phyloP scores from a whole-genome alignment of 768 basidiomycete species.

The Lyophyllum semitale region DNA sequence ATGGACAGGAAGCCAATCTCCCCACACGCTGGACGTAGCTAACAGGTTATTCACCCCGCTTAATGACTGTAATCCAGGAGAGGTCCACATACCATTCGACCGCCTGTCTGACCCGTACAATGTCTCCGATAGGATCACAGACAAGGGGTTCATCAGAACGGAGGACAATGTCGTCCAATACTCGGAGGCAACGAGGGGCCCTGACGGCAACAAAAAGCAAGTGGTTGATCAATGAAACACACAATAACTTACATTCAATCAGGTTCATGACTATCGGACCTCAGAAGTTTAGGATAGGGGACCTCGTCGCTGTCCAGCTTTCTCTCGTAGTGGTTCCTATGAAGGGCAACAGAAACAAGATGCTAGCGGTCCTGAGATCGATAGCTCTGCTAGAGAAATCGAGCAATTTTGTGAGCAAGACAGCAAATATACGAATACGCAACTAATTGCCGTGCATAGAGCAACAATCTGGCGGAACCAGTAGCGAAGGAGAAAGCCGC shows the following conservation, averaged over 20 bases:
- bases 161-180: not conserved
- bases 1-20: not conserved
- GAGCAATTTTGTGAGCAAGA: not conserved
- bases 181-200: not conserved
- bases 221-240: not conserved
- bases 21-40: not conserved
- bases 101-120: not conserved
- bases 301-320: not conserved
- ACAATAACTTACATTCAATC: not conserved
- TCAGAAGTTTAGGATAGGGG: not conserved
- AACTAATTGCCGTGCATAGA: not conserved
- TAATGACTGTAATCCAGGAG: not conserved
- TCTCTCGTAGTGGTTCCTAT: not conserved
- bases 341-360: not conserved
- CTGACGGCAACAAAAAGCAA: not conserved
- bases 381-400: not conserved
- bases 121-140: not conserved
- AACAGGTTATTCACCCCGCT: not conserved
- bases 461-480: too few relatives aligned
- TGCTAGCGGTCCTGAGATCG: not conserved
- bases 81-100: not conserved
- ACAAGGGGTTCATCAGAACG: not conserved
- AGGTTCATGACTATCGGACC: not conserved
- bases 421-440: not conserved
- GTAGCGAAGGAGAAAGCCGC: not conserved